phyloP scores from a whole-genome alignment of 768 basidiomycete genomes.

The Galerina sulciceps region DNA sequence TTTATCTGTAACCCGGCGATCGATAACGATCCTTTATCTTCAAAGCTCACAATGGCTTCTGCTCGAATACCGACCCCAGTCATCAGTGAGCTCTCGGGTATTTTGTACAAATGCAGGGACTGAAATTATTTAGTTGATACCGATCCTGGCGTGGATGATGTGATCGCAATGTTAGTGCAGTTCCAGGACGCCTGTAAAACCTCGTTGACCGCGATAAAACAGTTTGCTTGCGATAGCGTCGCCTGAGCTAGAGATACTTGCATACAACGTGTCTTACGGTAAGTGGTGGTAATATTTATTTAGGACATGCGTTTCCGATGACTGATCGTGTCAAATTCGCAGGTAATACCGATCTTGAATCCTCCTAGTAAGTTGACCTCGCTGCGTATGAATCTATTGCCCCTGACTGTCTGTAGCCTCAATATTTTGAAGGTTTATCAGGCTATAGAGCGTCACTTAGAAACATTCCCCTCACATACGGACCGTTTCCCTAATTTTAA shows the following conservation, averaged over 20 bases:
- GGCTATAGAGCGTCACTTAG: constrained; percentile 62
- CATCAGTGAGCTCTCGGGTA: constrained; percentile 56
- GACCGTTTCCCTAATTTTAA: constrained; percentile 67
- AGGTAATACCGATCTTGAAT: constrained; percentile 76
- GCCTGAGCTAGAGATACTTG: constrained; percentile 81
- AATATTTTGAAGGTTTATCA: constrained; percentile 83
- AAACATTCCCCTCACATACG: constrained; percentile 54
- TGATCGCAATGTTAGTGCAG: constrained; percentile 67
- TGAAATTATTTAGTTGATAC: constrained; percentile 64
- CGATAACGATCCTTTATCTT: background rate
- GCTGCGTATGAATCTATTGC: background rate
- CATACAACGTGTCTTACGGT: constrained; percentile 81
- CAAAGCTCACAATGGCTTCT: constrained; percentile 31
- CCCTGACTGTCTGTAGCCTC: constrained; percentile 40
- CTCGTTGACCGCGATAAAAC: background rate
- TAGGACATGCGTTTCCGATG: background rate
- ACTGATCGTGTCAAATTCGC: background rate
- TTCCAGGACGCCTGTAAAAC: background rate
- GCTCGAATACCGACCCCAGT: constrained; percentile 79
- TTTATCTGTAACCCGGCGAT: background rate
- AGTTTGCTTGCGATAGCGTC: constrained; percentile 81
- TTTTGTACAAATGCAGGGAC: background rate
- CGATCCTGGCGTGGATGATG: constrained; percentile 87
- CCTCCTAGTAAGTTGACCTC: constrained; percentile 55
- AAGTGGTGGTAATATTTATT: constrained; percentile 22